Percentiles rank a stretch among this genome's conserved stretches.
Evolutionary conservation across 164 flowering plant species (phyloP).

Genomic region (Tinospora cordifolia): DNA sequence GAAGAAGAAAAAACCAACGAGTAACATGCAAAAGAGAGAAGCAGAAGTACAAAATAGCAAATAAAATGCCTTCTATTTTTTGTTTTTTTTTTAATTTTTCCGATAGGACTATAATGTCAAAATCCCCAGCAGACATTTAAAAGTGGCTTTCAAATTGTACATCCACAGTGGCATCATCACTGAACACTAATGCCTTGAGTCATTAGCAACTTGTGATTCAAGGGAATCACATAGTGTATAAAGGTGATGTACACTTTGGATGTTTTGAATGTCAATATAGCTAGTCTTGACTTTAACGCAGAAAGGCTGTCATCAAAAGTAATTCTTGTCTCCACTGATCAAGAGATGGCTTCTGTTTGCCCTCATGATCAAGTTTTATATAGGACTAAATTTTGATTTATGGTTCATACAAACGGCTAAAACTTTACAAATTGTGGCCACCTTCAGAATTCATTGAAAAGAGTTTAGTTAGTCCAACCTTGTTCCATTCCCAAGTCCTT

Average conservation of each 20-base stretch:
- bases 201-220: too few species aligned
- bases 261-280: too few species aligned
- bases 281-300: too few species aligned
- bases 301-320: background rate
- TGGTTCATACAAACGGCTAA: too few species aligned
- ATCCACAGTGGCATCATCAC: too few species aligned
- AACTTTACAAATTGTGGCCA: background rate
- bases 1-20: background rate
- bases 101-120: background rate
- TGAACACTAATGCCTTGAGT: too few species aligned
- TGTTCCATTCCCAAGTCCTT: constrained; percentile 96
- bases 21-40: background rate
- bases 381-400: background rate
- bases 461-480: constrained; percentile 37
- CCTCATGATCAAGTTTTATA: background rate
- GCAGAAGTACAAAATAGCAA: background rate
- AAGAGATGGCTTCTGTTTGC: background rate
- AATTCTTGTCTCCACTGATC: background rate
- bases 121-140: background rate
- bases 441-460: constrained; percentile 1
- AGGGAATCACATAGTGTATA: too few species aligned
- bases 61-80: background rate
- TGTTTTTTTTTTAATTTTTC: background rate
- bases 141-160: too few species aligned
- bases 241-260: too few species aligned